These are phyloP conservation scores for Lactarius psammicola DNA, from an alignment of 768 basidiomycete genomes.

Conservation along the genomic window DNA sequence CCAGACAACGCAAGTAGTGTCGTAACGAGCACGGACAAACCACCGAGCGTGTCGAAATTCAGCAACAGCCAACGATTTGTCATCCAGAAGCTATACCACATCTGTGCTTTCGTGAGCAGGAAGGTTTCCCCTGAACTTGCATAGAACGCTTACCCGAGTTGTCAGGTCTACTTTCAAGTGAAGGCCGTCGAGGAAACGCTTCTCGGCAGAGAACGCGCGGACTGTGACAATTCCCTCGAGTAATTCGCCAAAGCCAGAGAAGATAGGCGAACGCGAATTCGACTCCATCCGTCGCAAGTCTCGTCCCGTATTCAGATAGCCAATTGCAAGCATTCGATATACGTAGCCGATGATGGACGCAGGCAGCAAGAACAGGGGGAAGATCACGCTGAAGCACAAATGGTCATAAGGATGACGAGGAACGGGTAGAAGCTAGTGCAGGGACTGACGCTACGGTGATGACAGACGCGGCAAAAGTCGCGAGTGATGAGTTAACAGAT, in stretches of 20 bases:
- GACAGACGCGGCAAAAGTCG: conserved; percentile 73
- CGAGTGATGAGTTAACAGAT: conserved; percentile 74
- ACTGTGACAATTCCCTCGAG: conserved; percentile 92
- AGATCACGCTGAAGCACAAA: conserved; percentile 49
- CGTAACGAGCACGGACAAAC: conserved; percentile 68
- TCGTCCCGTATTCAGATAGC: conserved; percentile 76
- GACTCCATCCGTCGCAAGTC: conserved; percentile 90
- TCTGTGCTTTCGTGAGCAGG: conserved; percentile 38
- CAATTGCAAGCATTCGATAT: conserved; percentile 67
- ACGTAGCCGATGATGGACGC: conserved; percentile 68
- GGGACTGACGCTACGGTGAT: conserved; percentile 61
- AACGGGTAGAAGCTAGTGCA: background rate
- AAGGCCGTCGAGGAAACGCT: conserved; percentile 69
- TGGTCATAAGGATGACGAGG: conserved; percentile 31
- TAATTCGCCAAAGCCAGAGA: conserved; percentile 78
- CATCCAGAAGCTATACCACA: conserved; percentile 92
- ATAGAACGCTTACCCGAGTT: conserved; percentile 52
- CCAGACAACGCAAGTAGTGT: conserved; percentile 72
- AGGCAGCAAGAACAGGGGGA: conserved; percentile 82
- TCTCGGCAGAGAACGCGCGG: conserved; percentile 84
- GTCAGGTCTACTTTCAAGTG: conserved; percentile 73
- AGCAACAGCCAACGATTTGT: conserved; percentile 82
- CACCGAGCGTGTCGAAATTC: conserved; percentile 79
- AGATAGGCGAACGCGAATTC: conserved; percentile 80
- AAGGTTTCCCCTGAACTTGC: background rate